Evolutionary conservation across 2,329 filamentous ascomycete genomes (phyloP), one percentile per base, ranked within the genome.

Genomic region (Penicillium capsulatum): DNA sequence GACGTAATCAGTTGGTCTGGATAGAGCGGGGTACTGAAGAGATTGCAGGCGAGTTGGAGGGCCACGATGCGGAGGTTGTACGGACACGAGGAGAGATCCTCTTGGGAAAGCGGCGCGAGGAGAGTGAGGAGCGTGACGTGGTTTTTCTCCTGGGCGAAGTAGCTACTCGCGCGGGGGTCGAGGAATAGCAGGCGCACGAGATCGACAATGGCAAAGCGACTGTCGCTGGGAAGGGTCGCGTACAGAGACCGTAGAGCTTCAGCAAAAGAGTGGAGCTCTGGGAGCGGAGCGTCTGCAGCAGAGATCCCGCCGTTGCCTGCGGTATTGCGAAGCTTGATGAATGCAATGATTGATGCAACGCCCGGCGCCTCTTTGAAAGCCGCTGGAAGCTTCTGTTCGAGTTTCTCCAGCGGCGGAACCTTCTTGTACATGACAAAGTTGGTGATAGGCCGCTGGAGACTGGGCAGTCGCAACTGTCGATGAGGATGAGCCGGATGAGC

Each of bases 41-140:
- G 71, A 55, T 96, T 97, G 67, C 88, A 94, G 1, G 80, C 77
- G 55, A 91, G 76, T 53, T 96, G 90, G 8, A 95, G 68, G 0
- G 88, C 84, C 11, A 94, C 86, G 2, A 96, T 79, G 10, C 88
- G 83, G 1, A 94, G 74, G 3, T 86, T 82, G 59, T 96, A 96
- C 0, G 88, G 87, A 28, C 81, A 85, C 1, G 69, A 64, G 7
- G 68, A 58, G 20, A 77, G 71, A 4, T 68, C 61, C 77, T 80
- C 42, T 14, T 40, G 24, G 3, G 50, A 42, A 31, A 87, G 65
- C n/a, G 70, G 64, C 1, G 57, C 50, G 20, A 65, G 56, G 2
- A 95, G 65, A 0, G 76, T 69, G 22, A 74, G 59, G 10, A 91
- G 69, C 0, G 84, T 87, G 36, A 68, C 65, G 41, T 86, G 81